Percentiles rank a stretch among this genome's conserved stretches.
phyloP scores from a whole-genome alignment of 169 alveolate genomes.

The Sarcocystis neurona region DNA sequence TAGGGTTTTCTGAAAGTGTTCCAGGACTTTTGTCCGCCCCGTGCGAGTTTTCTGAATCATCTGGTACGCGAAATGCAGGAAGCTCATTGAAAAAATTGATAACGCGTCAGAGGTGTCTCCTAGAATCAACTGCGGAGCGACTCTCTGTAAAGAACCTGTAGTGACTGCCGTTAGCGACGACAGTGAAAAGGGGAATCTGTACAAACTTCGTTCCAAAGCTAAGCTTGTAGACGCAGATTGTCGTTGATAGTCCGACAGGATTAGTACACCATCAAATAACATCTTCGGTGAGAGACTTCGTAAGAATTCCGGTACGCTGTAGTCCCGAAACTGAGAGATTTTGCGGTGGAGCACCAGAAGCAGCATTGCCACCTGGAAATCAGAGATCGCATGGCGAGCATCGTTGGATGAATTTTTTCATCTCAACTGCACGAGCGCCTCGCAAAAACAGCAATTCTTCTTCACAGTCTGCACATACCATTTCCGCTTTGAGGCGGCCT shows the following conservation, averaged over 20 bases:
- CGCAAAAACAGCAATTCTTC: not conserved
- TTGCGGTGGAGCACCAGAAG: conserved; percentile 44
- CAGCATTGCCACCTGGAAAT: conserved; percentile 54
- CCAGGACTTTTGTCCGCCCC: conserved; percentile 54
- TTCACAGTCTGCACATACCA: conserved; percentile 30
- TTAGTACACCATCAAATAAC: conserved; percentile 48
- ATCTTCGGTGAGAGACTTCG: conserved; percentile 52
- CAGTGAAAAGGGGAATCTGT: conserved; percentile 48
- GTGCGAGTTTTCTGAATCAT: conserved; percentile 61
- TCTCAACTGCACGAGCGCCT: not conserved
- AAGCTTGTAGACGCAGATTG: conserved; percentile 16
- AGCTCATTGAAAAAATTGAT: conserved; percentile 44
- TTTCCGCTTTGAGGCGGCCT: conserved; percentile 52
- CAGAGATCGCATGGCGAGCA: not conserved
- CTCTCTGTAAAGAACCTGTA: conserved; percentile 27
- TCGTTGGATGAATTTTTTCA: not conserved
- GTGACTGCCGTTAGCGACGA: conserved; percentile 25
- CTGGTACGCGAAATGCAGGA: conserved; percentile 42
- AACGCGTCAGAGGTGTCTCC: conserved; percentile 50
- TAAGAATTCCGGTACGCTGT: conserved; percentile 59
- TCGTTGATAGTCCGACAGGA: conserved; percentile 8
- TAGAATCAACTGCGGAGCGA: conserved; percentile 48
- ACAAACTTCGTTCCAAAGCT: conserved; percentile 51
- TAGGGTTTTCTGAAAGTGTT: conserved; percentile 30
- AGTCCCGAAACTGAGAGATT: conserved; percentile 31